phyloP scores from a whole-genome alignment of 768 basidiomycete genomes.

The Hortiboletus flavorubellus region DNA sequence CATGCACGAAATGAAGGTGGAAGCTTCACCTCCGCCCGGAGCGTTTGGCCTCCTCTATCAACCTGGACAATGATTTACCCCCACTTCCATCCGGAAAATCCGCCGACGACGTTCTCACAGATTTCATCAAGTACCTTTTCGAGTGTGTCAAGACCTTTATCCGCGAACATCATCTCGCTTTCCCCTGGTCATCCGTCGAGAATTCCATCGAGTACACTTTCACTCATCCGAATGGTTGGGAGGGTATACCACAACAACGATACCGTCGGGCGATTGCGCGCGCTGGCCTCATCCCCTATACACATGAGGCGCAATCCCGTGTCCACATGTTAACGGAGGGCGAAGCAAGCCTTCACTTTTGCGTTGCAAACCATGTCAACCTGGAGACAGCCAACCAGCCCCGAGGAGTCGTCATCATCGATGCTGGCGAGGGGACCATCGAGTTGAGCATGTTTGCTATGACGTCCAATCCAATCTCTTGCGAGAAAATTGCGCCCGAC shows the following conservation, averaged over 20 bases:
- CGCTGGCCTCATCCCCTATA: conserved; percentile 18
- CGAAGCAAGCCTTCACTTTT: conserved; percentile 1
- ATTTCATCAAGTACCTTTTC: neutral
- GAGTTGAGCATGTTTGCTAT: neutral
- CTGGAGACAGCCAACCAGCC: neutral
- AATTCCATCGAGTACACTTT: conserved; percentile 10
- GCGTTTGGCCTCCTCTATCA: neutral
- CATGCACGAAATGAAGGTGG: neutral
- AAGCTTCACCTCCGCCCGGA: neutral
- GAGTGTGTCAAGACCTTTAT: neutral
- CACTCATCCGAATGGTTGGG: neutral
- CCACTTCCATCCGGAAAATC: neutral
- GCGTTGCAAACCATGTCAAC: neutral
- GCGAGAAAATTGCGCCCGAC: neutral
- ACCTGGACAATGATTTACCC: neutral
- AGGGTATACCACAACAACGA: conserved; percentile 9
- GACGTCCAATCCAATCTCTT: neutral
- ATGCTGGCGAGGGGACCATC: neutral
- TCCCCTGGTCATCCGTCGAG: neutral
- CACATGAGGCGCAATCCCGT: conserved; percentile 8
- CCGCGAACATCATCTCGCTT: neutral
- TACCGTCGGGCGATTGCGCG: conserved; percentile 16
- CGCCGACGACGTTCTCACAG: neutral
- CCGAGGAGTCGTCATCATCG: neutral
- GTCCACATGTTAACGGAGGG: conserved; percentile 8